Conservation (phyloP, 2,329 filamentous ascomycete genomes). For the Fusarium succisae region DNA sequence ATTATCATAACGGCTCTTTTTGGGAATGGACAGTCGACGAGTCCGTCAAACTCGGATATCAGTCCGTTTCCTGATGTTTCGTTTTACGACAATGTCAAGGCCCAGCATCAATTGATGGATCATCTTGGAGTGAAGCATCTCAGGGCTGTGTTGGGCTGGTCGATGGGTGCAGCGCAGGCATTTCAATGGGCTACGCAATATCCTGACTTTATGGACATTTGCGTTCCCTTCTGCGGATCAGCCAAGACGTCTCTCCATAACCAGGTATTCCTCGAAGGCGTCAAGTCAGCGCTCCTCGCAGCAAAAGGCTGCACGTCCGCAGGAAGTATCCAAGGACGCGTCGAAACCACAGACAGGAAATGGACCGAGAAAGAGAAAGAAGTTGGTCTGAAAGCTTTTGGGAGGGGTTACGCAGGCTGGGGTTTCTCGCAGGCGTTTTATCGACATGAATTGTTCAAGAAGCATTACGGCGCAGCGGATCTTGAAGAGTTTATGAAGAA, state of each 20-base stretch:
- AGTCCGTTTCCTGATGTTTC: slow-evolving; percentile 56
- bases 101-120: slow-evolving; percentile 56
- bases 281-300: slow-evolving; percentile 57
- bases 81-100: slow-evolving; percentile 61
- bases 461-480: slow-evolving; percentile 68
- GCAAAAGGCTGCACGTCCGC: slow-evolving; percentile 58
- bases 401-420: slow-evolving; percentile 81
- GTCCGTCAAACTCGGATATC: slow-evolving; percentile 58
- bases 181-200: slow-evolving; percentile 62
- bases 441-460: slow-evolving; percentile 74
- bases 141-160: slow-evolving; percentile 62
- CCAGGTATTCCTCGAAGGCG: slow-evolving; percentile 64
- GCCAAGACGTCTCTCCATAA: slow-evolving; percentile 63
- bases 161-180: slow-evolving; percentile 64
- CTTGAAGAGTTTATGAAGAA: slow-evolving; percentile 78
- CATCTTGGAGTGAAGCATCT: slow-evolving; percentile 54
- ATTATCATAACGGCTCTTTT: slow-evolving; percentile 62
- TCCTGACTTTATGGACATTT: slow-evolving; percentile 57
- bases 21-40: slow-evolving; percentile 63
- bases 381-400: slow-evolving; percentile 72
- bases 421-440: slow-evolving; percentile 85
- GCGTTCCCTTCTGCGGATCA: slow-evolving; percentile 60
- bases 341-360: slow-evolving; percentile 28
- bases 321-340: slow-evolving; percentile 52
- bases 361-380: slow-evolving; percentile 55